Evolutionary conservation across 306 rosid genomes (phyloP).

Genomic region (Dicorynia guianensis): DNA sequence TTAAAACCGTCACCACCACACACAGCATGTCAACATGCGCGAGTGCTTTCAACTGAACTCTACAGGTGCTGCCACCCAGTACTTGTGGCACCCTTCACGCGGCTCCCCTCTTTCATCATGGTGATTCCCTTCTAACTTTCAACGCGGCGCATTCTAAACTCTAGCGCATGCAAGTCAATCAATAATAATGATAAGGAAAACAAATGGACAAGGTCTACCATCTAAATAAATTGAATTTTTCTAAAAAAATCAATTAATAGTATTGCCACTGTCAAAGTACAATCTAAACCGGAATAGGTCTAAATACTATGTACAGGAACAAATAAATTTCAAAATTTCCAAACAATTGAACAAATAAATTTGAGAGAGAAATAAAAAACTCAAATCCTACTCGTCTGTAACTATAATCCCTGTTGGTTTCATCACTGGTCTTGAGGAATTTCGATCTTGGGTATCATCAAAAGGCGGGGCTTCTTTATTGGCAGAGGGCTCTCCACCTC

Average conservation of each 20-base stretch:
- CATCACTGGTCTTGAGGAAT: slow-evolving; percentile 41
- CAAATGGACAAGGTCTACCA: not conserved
- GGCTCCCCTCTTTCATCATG: slow-evolving; percentile 38
- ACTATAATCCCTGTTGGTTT: not conserved
- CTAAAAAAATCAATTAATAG: slow-evolving; percentile 42
- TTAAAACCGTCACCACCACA: slow-evolving; percentile 48
- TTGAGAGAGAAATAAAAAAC: not conserved
- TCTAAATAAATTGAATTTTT: slow-evolving; percentile 24
- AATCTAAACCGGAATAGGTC: slow-evolving; percentile 33
- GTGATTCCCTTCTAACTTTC: not conserved
- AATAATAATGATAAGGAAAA: not conserved
- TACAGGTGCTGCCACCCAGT: slow-evolving; percentile 25
- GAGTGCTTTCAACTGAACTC: slow-evolving; percentile 38
- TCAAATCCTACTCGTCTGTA: not conserved
- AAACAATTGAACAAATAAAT: slow-evolving; percentile 17
- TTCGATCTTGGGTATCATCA: slow-evolving; percentile 56
- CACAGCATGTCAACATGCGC: slow-evolving; percentile 38
- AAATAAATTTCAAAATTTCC: slow-evolving; percentile 4
- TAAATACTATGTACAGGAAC: slow-evolving; percentile 49
- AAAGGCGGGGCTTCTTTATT: slow-evolving; percentile 67
- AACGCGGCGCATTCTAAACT: not conserved
- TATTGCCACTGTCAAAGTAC: slow-evolving; percentile 41
- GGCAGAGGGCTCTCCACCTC: slow-evolving; percentile 94
- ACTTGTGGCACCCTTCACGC: slow-evolving; percentile 41
- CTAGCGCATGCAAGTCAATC: not conserved